Evolutionary conservation across 345 rosid genomes (phyloP), one percentile per base, ranked within the genome.

Genomic region (Jatropha curcas): DNA sequence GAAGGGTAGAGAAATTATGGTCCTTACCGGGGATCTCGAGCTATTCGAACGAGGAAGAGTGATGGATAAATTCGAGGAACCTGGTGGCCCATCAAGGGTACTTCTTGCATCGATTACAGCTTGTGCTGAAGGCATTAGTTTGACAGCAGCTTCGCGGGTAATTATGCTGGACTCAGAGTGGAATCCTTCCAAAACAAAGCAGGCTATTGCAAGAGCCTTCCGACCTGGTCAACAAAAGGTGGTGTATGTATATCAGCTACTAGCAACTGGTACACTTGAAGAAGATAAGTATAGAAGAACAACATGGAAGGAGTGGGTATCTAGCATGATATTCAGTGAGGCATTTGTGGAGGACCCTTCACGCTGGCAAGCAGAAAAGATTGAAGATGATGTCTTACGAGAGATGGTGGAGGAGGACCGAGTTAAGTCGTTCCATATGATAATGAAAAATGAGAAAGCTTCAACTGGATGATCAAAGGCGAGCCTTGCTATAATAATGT

Each of bases 231-330:
- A 94, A 78, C 97, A 83, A 68, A 94, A 92, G 88, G 77, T 88
- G 53, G 97, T 94, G 3, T 92, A 87, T 69, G 98, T 94, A 60
- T 94, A 94, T 83, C 98, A 92, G 79, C 93, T 94, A 27, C 79
- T 95, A 65, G 91, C 92, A 1, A 84, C 91, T 0, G 91, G 88
- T 68, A 85, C 98, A 9, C 84, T 92, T 19, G 99, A 92, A 77
- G 96, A 91, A 77, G 99, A 91, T 53, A 92, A 92, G 85, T 88
- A 95, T 48, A 68, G 87, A 22, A 84, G 98, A 85, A 95, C 99
- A 3, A 90, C 98, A 48, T 92, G 98, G 99, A 95, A 95, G 77
- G 98, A 92, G 48, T 95, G 99, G 98, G 93, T 95, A 9, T 92
- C 99, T 0, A 84, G 92, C 68, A 92, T 91, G 98, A 95, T 95